A percentile compares a stretch with the other conserved stretches of the same genome.
Conservation (phyloP, 169 alveolate genomes). For the Plasmodium blacklocki region DNA sequence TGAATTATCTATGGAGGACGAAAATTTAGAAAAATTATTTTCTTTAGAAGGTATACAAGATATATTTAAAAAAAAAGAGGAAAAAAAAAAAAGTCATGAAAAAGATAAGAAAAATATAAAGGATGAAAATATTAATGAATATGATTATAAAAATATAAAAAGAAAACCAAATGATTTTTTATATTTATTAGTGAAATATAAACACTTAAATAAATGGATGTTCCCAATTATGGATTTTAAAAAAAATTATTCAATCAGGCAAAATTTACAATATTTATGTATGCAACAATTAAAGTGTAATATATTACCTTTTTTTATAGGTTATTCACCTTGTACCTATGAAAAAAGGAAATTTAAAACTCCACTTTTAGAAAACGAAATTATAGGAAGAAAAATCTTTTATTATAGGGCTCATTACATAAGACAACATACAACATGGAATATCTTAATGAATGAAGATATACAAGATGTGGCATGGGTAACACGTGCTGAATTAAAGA, state of each 20-base stretch:
- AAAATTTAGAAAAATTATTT: constrained; percentile 49
- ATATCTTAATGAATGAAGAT: constrained; percentile 25
- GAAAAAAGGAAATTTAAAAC: constrained; percentile 71
- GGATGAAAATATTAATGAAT: constrained; percentile 26
- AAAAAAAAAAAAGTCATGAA: constrained; percentile 22
- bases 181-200: constrained; percentile 80
- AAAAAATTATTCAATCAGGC: constrained; percentile 78
- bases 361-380: constrained; percentile 60
- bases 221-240: constrained; percentile 83
- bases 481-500: constrained; percentile 78
- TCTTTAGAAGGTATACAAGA: constrained; percentile 64
- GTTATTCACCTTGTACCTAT: constrained; percentile 81
- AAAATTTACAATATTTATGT: constrained; percentile 81
- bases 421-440: constrained; percentile 60
- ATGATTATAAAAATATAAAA: constrained; percentile 75
- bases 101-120: constrained; percentile 29
- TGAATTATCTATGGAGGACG: constrained; percentile 14
- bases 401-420: constrained; percentile 84
- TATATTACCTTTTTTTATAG: constrained; percentile 79
- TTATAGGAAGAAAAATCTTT: constrained; percentile 80
- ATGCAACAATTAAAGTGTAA: constrained; percentile 78
- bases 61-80: constrained; percentile 25
- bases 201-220: constrained; percentile 78
- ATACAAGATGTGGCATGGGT: constrained; percentile 85
- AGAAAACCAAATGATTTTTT: constrained; percentile 80